These are phyloP conservation scores for Agaricales sp. DNA, from an alignment of 1,284 basidiomycete species.

Conservation along the genomic window DNA sequence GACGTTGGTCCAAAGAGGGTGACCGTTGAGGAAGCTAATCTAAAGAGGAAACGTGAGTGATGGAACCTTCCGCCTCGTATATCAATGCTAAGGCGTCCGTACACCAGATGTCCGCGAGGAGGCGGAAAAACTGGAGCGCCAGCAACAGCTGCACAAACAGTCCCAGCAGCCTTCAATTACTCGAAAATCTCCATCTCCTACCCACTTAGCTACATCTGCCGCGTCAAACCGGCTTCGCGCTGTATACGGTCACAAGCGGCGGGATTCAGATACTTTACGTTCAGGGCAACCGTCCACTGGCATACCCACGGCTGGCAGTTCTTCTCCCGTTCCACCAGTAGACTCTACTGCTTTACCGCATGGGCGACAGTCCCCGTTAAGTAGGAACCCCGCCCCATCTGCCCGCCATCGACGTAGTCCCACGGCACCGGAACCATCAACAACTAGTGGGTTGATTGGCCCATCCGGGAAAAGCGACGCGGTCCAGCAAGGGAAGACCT, in stretches of 20 bases:
- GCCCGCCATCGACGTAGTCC: constrained; percentile 46
- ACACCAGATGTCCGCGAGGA: neutral
- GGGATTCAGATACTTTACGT: constrained; percentile 66
- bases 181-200: constrained; percentile 48
- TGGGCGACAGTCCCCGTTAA: constrained; percentile 10
- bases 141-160: no score
- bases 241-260: constrained; percentile 38
- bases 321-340: constrained; percentile 17
- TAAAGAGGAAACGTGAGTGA: neutral
- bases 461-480: constrained; percentile 12
- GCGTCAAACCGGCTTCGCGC: constrained; percentile 13
- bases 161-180: constrained; percentile 3
- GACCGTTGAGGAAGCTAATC: neutral
- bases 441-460: constrained; percentile 26
- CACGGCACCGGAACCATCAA: constrained; percentile 49
- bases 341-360: constrained; percentile 18
- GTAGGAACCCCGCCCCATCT: constrained; percentile 8
- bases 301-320: constrained; percentile 32
- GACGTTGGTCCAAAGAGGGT: neutral
- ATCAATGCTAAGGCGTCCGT: neutral
- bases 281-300: constrained; percentile 14
- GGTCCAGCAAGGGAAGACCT: constrained; percentile 34
- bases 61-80: neutral
- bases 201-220: constrained; percentile 22
- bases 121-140: neutral